Evolutionary conservation across 2,329 filamentous ascomycete species (phyloP), one percentile per base, ranked within the genome.

Genomic region (Aureobasidium pullulans): DNA sequence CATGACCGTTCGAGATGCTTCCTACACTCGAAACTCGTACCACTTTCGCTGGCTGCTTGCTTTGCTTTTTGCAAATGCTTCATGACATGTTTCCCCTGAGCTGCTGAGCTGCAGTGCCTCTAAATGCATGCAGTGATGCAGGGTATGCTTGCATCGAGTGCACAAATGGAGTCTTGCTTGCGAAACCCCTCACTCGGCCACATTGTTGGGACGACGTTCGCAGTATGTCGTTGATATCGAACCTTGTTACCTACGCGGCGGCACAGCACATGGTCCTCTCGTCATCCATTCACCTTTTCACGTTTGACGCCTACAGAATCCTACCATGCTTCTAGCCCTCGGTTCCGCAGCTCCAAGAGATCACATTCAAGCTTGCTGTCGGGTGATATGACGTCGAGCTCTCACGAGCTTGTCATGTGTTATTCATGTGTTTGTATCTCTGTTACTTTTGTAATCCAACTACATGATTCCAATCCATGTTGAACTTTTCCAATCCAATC

Each of bases 361-460:
- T 36, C 8, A 9, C 34, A 8, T 13, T 9, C 34, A 36, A 36
- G 34, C 34, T 36, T 36, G 34, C 36, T 29, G 36, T 52, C 36
- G 16, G 36, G 48, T 52, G 48, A 52, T 40, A 16, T 52, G 48
- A 52, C 48, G 48, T 52, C 36, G 19, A 40, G 32, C 48, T 40
- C 48, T 40, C 48, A 52, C 48, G 36, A 54, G 50, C 50, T 19
- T 56, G 40, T 46, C 52, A 56, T 56, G 40, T 56, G 40, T 46
- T 40, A 29, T 57, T 57, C 42, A 48, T 48, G 23, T 57, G 54
- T 57, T 19, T 57, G 54, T 57, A 48, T 39, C 34, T 57, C 31
- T 47, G 31, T 57, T 32, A 42, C 42, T 37, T 48, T 48, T 57
- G 15, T 57, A 23, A 36, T 46, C 39, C 31, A 46, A 36, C 3